phyloP scores from a whole-genome alignment of 768 basidiomycete species.

The Rickenella mellea region DNA sequence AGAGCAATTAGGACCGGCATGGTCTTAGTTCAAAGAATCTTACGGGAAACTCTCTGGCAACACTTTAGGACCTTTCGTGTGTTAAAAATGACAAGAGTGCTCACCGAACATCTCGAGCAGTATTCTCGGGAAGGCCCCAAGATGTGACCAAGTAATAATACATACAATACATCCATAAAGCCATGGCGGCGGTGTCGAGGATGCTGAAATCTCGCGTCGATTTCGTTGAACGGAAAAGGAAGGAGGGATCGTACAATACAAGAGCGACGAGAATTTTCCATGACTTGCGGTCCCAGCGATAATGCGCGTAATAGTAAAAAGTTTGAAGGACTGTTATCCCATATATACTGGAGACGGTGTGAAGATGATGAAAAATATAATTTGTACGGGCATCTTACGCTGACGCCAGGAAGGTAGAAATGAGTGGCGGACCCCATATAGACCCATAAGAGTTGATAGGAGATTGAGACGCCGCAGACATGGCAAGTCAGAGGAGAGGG shows the following conservation, averaged over 20 bases:
- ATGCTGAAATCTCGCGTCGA: background rate
- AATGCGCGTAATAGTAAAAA: background rate
- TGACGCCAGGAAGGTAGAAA: background rate
- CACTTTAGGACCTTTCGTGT: background rate
- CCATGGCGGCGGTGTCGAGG: background rate
- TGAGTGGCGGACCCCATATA: background rate
- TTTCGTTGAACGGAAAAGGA: background rate
- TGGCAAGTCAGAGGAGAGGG: too few relatives aligned
- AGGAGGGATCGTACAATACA: background rate
- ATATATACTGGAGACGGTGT: background rate
- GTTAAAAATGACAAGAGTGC: background rate
- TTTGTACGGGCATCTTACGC: background rate
- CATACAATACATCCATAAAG: background rate
- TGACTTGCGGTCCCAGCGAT: background rate
- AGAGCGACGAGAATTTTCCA: background rate
- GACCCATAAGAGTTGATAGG: too few relatives aligned
- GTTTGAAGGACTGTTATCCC: slow-evolving; percentile 1
- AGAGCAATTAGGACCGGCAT: background rate
- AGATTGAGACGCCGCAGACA: too few relatives aligned
- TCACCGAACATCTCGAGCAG: background rate
- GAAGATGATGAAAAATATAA: background rate
- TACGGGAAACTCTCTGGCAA: background rate
- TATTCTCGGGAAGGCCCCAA: background rate
- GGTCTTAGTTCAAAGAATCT: background rate
- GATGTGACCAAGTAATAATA: background rate